A percentile compares a stretch with the other conserved stretches of the same genome.
These are phyloP conservation scores for Galerina marginata DNA, from an alignment of 768 basidiomycete genomes.

Conservation along the genomic window DNA sequence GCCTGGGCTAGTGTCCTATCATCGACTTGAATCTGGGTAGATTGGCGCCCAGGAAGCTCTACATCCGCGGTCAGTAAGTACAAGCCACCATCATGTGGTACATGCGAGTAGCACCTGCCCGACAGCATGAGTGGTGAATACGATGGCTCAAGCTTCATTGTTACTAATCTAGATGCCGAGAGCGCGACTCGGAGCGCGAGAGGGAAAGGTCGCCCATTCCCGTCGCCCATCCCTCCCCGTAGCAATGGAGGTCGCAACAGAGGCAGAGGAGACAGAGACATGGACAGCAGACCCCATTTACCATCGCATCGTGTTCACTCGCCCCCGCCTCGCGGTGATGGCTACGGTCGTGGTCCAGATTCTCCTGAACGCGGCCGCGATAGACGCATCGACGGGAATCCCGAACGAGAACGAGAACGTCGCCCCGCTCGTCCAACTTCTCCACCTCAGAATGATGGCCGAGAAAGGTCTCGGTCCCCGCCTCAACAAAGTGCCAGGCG, in stretches of 20 bases:
- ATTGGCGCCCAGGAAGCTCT: no score
- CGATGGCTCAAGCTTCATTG: no score
- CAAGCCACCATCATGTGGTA: no score
- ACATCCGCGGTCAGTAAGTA: no score
- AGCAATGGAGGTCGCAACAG: conserved; percentile 2
- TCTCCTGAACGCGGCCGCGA: conserved; percentile 15
- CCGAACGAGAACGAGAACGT: conserved; percentile 13
- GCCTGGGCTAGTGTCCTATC: no score
- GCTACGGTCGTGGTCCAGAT: conserved; percentile 1
- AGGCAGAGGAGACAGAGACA: conserved; percentile 17
- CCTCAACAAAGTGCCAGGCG: conserved; percentile 26
- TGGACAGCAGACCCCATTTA: conserved; percentile 18
- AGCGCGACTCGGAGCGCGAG: conserved; percentile 13
- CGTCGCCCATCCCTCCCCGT: conserved; percentile 17
- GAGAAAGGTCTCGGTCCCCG: conserved; percentile 27
- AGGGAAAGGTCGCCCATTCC: conserved; percentile 22
- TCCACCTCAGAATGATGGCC: conserved; percentile 2
- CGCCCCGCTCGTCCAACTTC: conserved; percentile 10
- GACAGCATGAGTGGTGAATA: no score
- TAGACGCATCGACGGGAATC: neutral
- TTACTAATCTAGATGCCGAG: no score
- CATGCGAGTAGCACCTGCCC: no score
- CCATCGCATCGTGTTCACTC: conserved; percentile 17
- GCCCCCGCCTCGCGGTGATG: conserved; percentile 22
- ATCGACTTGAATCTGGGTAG: no score